Evolutionary conservation across 495 filamentous ascomycete genomes (phyloP), one percentile per base, ranked within the genome.

Genomic region (Tuber borchii): DNA sequence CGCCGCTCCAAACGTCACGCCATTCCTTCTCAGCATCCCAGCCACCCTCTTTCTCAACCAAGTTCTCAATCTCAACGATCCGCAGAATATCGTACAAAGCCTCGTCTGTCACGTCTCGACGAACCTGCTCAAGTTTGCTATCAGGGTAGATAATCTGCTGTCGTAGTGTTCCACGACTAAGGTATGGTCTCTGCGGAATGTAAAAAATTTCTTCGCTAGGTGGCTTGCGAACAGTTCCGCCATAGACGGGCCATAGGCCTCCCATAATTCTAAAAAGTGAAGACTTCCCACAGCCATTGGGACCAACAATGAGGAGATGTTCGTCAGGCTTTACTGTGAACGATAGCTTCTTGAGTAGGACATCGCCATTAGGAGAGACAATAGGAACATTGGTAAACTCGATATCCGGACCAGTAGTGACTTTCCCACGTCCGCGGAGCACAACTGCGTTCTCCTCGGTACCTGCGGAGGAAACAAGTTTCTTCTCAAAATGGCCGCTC

Each of bases 61-160:
- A 87, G 70, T 90, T 87, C 72, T 92, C 93, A 56, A 99, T 92
- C 65, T 92, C 91, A 2, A 98, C 90, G 56, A 90, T 89, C 44
- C 88, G 87, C 3, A 99, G 87, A 74, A 97, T 92, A 37, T 87
- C 86, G 71, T 90, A 85, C 0, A 99, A 88, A 80, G 97, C 93
- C 2, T 87, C 86, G 80, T 99, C 95, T 0, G 91, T 94, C 69
- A 95, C 87, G 70, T 92, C 91, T 83, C 93, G 94, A 78, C 89
- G 88, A 71, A 91, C 91, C 90, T 97, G 97, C 76, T 93, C 92
- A 75, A 92, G 89, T 8, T 94, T 82, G n/a, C 89, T 89, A 84
- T 99, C 95, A 0, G 95, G 95, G 84, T 98, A 99, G 75, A 94
- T 97, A 78, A 99, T 93, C 82, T 99, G 95, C 83, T 98, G 94